Base-by-base conservation (phyloP, 164 flowering plant species). In the Magnolia sinica region DNA sequence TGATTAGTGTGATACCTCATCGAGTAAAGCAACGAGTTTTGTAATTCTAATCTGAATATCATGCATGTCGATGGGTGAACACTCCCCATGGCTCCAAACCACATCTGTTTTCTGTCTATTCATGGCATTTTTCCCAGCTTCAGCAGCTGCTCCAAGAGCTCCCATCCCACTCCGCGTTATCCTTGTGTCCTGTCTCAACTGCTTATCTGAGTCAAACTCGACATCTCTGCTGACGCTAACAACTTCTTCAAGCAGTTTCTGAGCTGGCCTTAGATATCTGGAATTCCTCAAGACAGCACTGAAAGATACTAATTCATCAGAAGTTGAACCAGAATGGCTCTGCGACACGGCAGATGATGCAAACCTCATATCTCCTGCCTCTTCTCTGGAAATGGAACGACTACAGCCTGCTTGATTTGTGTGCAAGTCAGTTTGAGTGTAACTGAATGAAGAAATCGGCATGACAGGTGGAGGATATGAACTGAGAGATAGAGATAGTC, bases 401-500 rank as follows among this genome's bases (percentile, higher is more conserved):
- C 73, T 78, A 19, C 85, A 81, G 76, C 72, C 75, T 0, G 81
- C 63, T 64, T 83, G 74, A 70, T 83, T 79, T 19, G 81, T 73
- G 64, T 79, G 80, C n/a, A 79, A 72, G 71, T 84, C 65, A 61
- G 88, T 81, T 71, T 88, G 84, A 68, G 80, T 79, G 78, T 79
- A 79, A 18, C 79, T 84, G 8, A 74, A 81, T 8, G 85, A 51
- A 29, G 86, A 83, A 68, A 82, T 80, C 24, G 87, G 82, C 65
- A 81, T 49, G n/a, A 80, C 87, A 1, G 89, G 80, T 45, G 88
- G 90, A 50, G 88, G 82, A 75, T 89, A 87, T 7, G 94, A 85
- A 51, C 94, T 80, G 9, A 93, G 89, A 72, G 87, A 87, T 50
- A 91, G 89, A 37, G 97, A 91, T 50, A 93, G 79, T 27, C 94